Base-by-base conservation (phyloP, 768 basidiomycete species). In the Mycena rosella region DNA sequence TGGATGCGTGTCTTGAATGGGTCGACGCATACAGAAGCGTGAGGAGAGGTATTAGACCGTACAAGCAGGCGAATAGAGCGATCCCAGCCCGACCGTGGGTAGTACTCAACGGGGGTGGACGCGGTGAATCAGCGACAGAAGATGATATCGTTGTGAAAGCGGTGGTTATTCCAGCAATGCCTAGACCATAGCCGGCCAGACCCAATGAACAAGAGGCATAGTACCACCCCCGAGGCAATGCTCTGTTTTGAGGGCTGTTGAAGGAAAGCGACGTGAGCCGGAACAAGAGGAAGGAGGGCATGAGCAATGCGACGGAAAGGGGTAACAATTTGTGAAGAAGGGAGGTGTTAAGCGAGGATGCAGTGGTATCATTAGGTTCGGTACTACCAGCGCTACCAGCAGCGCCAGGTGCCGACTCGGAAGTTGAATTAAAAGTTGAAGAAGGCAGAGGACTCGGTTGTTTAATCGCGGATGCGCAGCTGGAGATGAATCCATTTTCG, bases 31-130 rank as follows among this genome's bases (percentile, higher is more conserved):
- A 56, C 18, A 40, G 27, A 26, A 62, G 58, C 27, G 76, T 77
- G 68, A 82, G 68, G 69, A 81, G 57, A 38, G 88, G 90, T 20
- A 88, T 68, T 45, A 88, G 44, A 34, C 78, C 81, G 74, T 93
- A 94, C 24, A 94, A 78, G 42, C 82, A 83, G 44, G 87, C 65
- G 74, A 91, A 92, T 18, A 95, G 84, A 20, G 85, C 85, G 47
- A 94, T 78, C 36, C 91, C 91, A 1, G 86, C 89, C 74, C 84
- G 82, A 34, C 90, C 87, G 73, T 95, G 94, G 10, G 77, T 74
- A 2, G 93, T 94, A 65, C 79, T 81, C 49, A 94, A 72, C 66
- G 80, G 47, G 17, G 57, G 24, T 18, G 83, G 18, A 70, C 55
- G 47, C 73, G 68, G 45, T 77, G 69, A 15, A 74, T 63, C 42